Evolutionary conservation across 2,329 filamentous ascomycete genomes (phyloP).

Genomic region (Elsinoe arachidis): DNA sequence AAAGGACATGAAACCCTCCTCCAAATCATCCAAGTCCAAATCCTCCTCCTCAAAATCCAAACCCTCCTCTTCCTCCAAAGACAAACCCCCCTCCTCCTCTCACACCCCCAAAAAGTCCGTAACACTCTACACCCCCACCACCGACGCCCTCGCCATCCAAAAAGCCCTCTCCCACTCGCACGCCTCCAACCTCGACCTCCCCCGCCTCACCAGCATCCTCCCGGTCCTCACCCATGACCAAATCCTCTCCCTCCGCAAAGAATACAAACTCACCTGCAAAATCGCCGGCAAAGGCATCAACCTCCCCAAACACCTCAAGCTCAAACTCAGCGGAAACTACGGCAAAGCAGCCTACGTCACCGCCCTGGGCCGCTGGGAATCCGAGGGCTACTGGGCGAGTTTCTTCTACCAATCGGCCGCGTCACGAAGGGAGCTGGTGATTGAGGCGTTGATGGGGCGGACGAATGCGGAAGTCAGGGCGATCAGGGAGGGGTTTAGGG

Average conservation of each 20-base stretch:
- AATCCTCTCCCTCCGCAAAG: slow-evolving; percentile 71
- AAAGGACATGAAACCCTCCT: slow-evolving; percentile 14
- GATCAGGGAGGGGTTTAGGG: slow-evolving; percentile 82
- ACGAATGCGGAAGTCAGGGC: slow-evolving; percentile 75
- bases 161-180: slow-evolving; percentile 58
- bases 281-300: slow-evolving; percentile 74
- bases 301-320: slow-evolving; percentile 75
- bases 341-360: slow-evolving; percentile 89
- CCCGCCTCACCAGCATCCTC: slow-evolving; percentile 71
- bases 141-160: slow-evolving; percentile 68
- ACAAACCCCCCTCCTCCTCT: slow-evolving; percentile 1
- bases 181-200: slow-evolving; percentile 54
- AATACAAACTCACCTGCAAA: slow-evolving; percentile 88
- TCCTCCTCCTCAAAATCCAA: slow-evolving; percentile 14
- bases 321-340: slow-evolving; percentile 68
- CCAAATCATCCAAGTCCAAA: slow-evolving; percentile 14
- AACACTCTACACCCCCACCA: slow-evolving; percentile 72
- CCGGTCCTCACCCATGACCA: slow-evolving; percentile 80
- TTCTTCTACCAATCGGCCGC: slow-evolving; percentile 92
- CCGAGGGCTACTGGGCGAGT: slow-evolving; percentile 95
- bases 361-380: slow-evolving; percentile 82
- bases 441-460: slow-evolving; percentile 85
- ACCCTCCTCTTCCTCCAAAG: slow-evolving; percentile 5
- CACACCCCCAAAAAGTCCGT: slow-evolving; percentile 51
- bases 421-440: slow-evolving; percentile 76